Evolutionary conservation across 192 early-diverging fungal genomes (phyloP), one percentile per base, ranked within the genome.

Genomic region (Backusella sp.): DNA sequence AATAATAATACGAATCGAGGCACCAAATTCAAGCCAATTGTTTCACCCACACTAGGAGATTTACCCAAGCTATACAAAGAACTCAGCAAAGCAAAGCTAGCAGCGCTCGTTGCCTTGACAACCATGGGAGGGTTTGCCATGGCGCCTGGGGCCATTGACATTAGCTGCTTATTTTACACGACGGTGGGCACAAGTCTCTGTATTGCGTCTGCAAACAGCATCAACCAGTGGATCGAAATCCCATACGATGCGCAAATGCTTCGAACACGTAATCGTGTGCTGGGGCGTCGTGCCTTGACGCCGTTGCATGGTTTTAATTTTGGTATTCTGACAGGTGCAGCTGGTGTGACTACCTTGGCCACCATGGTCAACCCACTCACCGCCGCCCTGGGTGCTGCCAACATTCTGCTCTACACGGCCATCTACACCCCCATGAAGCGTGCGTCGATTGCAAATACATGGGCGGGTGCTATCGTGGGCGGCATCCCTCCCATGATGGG

Each of bases 401-500:
- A 99, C 80, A 90, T 99, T 49, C 76, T 92, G n/a, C 88, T 99
- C 17, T 99, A 99, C 68, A 91, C 96, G 5, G 84, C 84, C 34
- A 88, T 94, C 0, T 99, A 99, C 80, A 99, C 98, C 41, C 92
- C 94, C 3, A 85, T 97, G 90, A 99, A 99, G 82, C 92, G 98
- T n/a, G 81, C 90, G 30, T 91, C 91, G 0, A 96, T 98, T 74
- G 91, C 85, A n/a, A 99, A 99, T 72, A 99, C 98, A 6, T 98
- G 96, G 96, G 91, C 90, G 34, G 98, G 98, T 4, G 86, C 98
- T 11, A 78, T 98, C 12, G 98, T 99, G 0, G 96, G 98, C 23
- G 98, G 94, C 0, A 93, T 99, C n/a, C 98, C 98, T 37, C 98
- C 98, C 5, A 91, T 99, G 87, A 97, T 99, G 92, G 98, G 98